Base-by-base conservation (phyloP, 768 basidiomycete species). In the Mycena vitilis region DNA sequence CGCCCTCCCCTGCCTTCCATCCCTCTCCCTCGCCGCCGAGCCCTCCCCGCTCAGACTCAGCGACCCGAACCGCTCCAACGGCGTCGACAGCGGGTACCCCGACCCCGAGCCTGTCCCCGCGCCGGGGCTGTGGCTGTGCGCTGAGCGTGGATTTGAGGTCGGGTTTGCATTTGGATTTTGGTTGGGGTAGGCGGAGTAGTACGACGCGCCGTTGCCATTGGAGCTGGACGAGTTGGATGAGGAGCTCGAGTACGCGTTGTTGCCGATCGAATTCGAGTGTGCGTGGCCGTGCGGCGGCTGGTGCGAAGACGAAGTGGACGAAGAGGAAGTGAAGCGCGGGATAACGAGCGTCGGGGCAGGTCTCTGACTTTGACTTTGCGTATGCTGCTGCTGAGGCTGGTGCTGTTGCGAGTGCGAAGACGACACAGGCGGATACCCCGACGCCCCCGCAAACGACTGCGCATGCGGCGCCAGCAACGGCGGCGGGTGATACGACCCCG, bases 41-140 rank as follows among this genome's bases (percentile, higher is more conserved):
- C 40, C 11, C 40, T 40, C 53, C 20, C 20, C 38, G 12, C 22
- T 15, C 25, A 40, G 23, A 11, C 49, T 62, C 7, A 68, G 37
- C 25, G 70, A 71, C 45, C 70, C 70, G 34, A 71, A 71, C 10
- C 66, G 70, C 44, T 71, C 70, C 18, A 71, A 56, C 49, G 70
- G 70, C 52, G 65, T 67, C 11, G 12, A 30, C 30, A 30, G 30
- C 30, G 30, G 30, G 30, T 30, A 30, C 5, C 30, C 30, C 30
- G 30, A 2, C 30, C 30, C 30, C 30, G 30, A 30, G n/a, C n/a
- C n/a, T n/a, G n/a, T n/a, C 30, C 30, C 30, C 5, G 30, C 30
- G 5, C 30, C 30, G 30, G 30, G 30, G 30, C 30, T 30, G 30
- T 30, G 30, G 30, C 30, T 30, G 48, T 23, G 11, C 22, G 48